Evolutionary conservation across 495 filamentous ascomycete species (phyloP), one percentile per base, ranked within the genome.

Genomic region (Sordaria brevicollis): DNA sequence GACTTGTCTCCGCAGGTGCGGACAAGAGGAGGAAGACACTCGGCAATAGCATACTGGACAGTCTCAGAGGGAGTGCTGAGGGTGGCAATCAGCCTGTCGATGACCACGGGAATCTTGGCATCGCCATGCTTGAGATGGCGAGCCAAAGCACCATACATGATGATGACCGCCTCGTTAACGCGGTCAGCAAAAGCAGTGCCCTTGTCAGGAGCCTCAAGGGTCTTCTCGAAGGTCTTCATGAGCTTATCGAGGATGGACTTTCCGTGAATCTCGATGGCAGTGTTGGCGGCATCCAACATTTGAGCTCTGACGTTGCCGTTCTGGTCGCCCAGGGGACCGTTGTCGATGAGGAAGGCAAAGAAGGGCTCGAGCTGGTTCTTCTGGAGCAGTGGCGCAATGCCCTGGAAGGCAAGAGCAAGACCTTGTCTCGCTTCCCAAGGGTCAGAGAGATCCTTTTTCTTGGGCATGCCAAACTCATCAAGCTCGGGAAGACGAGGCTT

Each of bases 161-260:
- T 93, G 71, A 99, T 93, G 33, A 99, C 93, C 4, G 95, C 95
- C 81, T 99, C 95, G 74, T 97, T 97, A 72, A 98, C 91, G 49
- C 90, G 85, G 74, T 99, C 95, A 8, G 89, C 89, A 31, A 87
- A 87, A 72, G 92, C 87, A 4, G 90, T 91, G 19, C 88, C 89
- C 72, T 91, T 90, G 77, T 94, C 91, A 0, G 93, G 91, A 9
- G 87, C 88, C 74, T 93, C 93, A 4, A 99, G 85, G 0, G 91
- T 91, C 8, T 84, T 84, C 78, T 99, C 94, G 74, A 97, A 93
- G 1, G 93, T 89, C 74, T 90, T 87, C 93, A 98, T 98, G 34
- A 99, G 84, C 71, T 90, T 88, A 78, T 98, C 96, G 4, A 98
- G 89, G 66, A 93, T 87, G 15, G 85, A 80, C 72, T 90, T 89